phyloP scores from a whole-genome alignment of 345 rosid genomes.

The Lumnitzera littorea region DNA sequence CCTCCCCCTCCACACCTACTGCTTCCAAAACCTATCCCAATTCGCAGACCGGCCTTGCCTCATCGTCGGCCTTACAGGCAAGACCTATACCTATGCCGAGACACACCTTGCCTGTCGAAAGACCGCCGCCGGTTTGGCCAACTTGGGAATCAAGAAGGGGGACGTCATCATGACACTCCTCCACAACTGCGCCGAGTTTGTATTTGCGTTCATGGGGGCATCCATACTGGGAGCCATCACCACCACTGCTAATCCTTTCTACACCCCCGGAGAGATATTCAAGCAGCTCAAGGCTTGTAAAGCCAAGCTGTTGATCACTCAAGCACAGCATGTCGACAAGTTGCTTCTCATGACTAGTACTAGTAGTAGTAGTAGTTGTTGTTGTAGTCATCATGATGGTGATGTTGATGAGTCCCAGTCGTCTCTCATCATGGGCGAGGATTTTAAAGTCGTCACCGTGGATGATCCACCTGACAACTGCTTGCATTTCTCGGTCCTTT shows the following conservation, averaged over 20 bases:
- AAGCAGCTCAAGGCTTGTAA: constrained; percentile 48
- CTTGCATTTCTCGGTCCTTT: constrained; percentile 44
- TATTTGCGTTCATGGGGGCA: constrained; percentile 79
- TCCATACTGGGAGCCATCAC: constrained; percentile 79
- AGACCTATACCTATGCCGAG: constrained; percentile 39
- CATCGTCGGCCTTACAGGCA: constrained; percentile 48
- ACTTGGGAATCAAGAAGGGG: constrained; percentile 50
- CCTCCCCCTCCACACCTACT: constrained; percentile 72
- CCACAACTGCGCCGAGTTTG: constrained; percentile 76
- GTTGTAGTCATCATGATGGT: not conserved
- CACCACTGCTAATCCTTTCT: constrained; percentile 87
- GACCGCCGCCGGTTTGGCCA: constrained; percentile 55
- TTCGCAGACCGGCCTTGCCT: constrained; percentile 50
- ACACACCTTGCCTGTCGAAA: constrained; percentile 38
- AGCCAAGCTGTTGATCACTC: constrained; percentile 67
- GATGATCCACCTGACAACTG: constrained; percentile 67
- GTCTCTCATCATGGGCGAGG: constrained; percentile 20
- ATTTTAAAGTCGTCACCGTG: constrained; percentile 43
- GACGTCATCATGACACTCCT: constrained; percentile 88
- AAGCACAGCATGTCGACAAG: constrained; percentile 59
- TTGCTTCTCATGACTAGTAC: constrained; percentile 10
- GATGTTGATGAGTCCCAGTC: no score
- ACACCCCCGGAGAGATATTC: constrained; percentile 56
- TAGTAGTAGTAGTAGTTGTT: no score
- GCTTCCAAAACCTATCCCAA: constrained; percentile 44